Evolutionary conservation across 768 basidiomycete species (phyloP), one percentile per base, ranked within the genome.

Genomic region (Phanerochaete sordida): DNA sequence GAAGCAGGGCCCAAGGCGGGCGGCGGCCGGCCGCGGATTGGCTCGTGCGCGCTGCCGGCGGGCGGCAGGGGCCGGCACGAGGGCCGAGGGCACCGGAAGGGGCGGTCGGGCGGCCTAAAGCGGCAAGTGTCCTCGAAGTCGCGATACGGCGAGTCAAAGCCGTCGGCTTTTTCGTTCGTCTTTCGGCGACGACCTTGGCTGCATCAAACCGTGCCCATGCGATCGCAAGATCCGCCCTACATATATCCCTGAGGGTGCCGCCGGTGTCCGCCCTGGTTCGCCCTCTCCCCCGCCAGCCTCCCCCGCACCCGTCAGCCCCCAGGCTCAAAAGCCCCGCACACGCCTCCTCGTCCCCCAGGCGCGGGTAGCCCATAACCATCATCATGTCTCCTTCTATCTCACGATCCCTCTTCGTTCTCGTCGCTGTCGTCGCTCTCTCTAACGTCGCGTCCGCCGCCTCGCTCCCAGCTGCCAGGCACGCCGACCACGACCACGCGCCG

Each of bases 241-340:
- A n/a, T n/a, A n/a, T n/a, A n/a, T n/a, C n/a, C n/a, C n/a, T n/a
- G n/a, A n/a, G n/a, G n/a, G n/a, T n/a, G n/a, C n/a, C 19, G 39
- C 39, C 39, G 39, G 8, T 16, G 39, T 19, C 39, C 19, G 8
- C 39, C 39, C 39, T 43, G 39, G 39, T 43, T n/a, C 39, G 35
- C 37, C 37, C 43, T 45, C 39, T 23, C 46, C 23, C n/a, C 54
- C 55, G 49, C 21, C 21, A 56, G 35, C 43, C 24, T 52, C 50
- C 45, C 58, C 82, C 79, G 48, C 59, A 66, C 28, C 79, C 81
- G 62, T 76, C 81, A 62, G 78, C 77, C 28, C 75, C 21, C 76
- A 77, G 46, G 63, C 74, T 67, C 52, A 37, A 23, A 13, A 37
- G 46, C 47, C 59, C 33, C 30, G 48, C 57, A 47, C 55, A 27